Conservation (phyloP, 2,329 filamentous ascomycete genomes). For the Aspergillus alliaceus region DNA sequence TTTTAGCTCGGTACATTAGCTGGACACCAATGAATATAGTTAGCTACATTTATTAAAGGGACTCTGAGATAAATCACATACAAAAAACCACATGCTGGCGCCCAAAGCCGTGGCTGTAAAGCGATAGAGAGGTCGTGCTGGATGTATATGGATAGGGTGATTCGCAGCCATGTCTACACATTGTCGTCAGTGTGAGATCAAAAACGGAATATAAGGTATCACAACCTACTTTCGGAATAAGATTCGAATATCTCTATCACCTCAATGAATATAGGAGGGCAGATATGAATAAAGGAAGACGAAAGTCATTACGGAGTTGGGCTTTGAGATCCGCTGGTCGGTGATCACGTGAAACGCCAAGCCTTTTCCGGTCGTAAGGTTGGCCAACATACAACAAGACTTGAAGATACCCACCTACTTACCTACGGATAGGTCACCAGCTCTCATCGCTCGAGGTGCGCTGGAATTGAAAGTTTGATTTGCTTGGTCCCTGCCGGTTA, state of each 20-base stretch:
- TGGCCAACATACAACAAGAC: too few relatives aligned
- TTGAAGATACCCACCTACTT: too few relatives aligned
- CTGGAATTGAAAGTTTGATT: too few relatives aligned
- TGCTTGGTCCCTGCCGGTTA: too few relatives aligned
- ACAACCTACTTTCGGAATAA: not conserved
- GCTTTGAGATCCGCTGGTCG: not conserved
- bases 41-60: slow-evolving; percentile 11
- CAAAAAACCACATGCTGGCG: slow-evolving; percentile 99
- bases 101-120: slow-evolving; percentile 83
- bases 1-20: slow-evolving; percentile 95
- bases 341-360: not conserved
- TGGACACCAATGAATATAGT: slow-evolving; percentile 40
- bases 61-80: slow-evolving; percentile 44
- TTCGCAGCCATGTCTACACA: slow-evolving; percentile 39
- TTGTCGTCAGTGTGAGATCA: not conserved
- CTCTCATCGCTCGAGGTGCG: too few relatives aligned
- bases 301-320: not conserved
- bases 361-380: not conserved
- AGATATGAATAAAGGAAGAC: not conserved
- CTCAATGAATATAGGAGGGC: not conserved
- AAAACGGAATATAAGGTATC: not conserved
- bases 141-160: slow-evolving; percentile 55
- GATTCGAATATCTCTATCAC: not conserved
- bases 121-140: slow-evolving; percentile 71
- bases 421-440: too few relatives aligned